Evolutionary conservation across 208 protist genomes (phyloP).

Genomic region (Trypanosoma platydactyli): DNA sequence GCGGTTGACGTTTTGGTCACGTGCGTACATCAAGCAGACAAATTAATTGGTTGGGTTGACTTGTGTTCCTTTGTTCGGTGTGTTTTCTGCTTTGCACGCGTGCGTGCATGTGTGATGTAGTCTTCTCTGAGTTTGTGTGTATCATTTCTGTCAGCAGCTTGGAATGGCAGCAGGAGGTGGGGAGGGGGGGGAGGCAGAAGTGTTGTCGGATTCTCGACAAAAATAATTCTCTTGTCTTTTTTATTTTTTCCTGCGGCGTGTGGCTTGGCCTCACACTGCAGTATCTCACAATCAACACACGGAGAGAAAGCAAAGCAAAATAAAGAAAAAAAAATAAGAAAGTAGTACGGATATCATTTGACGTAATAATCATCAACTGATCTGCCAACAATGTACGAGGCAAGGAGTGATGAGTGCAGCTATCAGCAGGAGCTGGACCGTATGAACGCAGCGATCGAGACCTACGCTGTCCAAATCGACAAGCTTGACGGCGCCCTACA

Average conservation of each 20-base stretch:
- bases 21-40: background rate
- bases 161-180: no score
- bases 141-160: no score
- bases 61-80: background rate
- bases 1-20: conserved; percentile 20
- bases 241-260: background rate
- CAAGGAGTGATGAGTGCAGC: conserved; percentile 15
- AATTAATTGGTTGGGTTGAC: background rate
- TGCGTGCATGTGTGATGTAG: background rate
- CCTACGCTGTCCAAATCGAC: conserved; percentile 53
- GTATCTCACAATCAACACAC: background rate
- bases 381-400: no score
- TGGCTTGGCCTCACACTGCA: no score
- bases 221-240: conserved; percentile 5
- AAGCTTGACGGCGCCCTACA: conserved; percentile 42
- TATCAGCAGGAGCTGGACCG: conserved; percentile 58
- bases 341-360: no score
- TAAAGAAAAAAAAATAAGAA: conserved; percentile 3
- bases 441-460: conserved; percentile 56
- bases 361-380: no score
- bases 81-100: background rate
- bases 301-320: conserved; percentile 5
- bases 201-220: no score
- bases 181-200: no score
- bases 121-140: no score